Evolutionary conservation across 495 filamentous ascomycete genomes (phyloP).

Genomic region (Trichocladium antarcticum): DNA sequence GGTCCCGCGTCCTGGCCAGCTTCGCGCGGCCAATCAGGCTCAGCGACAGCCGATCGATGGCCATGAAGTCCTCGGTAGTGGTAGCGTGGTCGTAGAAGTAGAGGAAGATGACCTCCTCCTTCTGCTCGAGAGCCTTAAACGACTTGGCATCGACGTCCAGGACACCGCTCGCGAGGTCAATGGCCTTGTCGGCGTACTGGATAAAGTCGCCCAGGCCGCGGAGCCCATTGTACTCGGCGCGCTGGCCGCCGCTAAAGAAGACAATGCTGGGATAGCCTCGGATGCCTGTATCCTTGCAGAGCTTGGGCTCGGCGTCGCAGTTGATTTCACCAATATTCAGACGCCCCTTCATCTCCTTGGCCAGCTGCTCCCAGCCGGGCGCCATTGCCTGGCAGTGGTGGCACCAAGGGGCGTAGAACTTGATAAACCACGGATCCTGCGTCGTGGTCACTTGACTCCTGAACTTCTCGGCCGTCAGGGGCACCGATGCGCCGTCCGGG

Average conservation of each 20-base stretch:
- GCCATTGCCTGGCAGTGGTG: slow-evolving; percentile 86
- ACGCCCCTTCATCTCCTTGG: slow-evolving; percentile 72
- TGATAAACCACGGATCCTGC: slow-evolving; percentile 92
- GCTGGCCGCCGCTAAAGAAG: slow-evolving; percentile 86
- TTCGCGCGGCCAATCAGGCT: slow-evolving; percentile 83
- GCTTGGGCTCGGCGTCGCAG: slow-evolving; percentile 68
- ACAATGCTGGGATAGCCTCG: slow-evolving; percentile 76
- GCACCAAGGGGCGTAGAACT: slow-evolving; percentile 98
- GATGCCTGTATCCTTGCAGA: slow-evolving; percentile 82
- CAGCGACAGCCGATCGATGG: slow-evolving; percentile 73
- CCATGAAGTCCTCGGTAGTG: slow-evolving; percentile 78
- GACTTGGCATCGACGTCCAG: slow-evolving; percentile 62
- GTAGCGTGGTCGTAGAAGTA: slow-evolving; percentile 97
- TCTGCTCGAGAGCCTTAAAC: slow-evolving; percentile 81
- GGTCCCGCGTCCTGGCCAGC: slow-evolving; percentile 77
- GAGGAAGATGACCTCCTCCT: slow-evolving; percentile 87
- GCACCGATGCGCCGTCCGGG: slow-evolving; percentile 56
- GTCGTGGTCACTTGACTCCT: slow-evolving; percentile 75
- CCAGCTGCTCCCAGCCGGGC: slow-evolving; percentile 81
- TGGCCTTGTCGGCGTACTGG: slow-evolving; percentile 72
- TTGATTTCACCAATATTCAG: slow-evolving; percentile 95
- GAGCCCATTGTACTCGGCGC: slow-evolving; percentile 85
- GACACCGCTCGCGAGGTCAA: slow-evolving; percentile 65
- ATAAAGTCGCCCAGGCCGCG: slow-evolving; percentile 87
- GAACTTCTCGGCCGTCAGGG: slow-evolving; percentile 76